Base-by-base conservation (phyloP, 2,329 filamentous ascomycete genomes). In the Xylaria sp. region DNA sequence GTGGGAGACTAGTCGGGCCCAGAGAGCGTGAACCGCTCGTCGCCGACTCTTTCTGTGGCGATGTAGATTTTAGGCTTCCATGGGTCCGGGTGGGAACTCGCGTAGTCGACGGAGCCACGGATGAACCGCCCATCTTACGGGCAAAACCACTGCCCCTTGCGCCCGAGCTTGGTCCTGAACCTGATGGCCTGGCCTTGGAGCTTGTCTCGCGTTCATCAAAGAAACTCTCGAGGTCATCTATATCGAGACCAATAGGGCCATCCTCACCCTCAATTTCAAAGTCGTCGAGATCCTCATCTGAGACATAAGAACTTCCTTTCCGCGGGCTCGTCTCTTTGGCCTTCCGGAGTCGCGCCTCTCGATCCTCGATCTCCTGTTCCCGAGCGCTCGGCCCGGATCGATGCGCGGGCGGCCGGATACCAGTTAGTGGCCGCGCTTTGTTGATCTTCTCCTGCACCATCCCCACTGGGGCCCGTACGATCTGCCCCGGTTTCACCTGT, bases 371-470 rank as follows among this genome's bases (percentile, higher is more conserved):
- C 20, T 74, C 74, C 23, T 69, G 69, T 13, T 65, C 70, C 56
- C 9, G 71, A 65, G 70, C 70, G 63, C 51, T 63, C 66, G 58
- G 48, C 7, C 54, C 40, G 31, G 44, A 59, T 15, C n/a, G 62
- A 28, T 51, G 51, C n/a, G 60, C 57, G 13, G 71, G 69, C n/a
- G 71, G 66, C n/a, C 72, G 74, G 23, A 72, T 70, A 56, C 73
- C 71, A 28, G 67, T 36, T 7, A 69, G 62, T n/a, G 74, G 73
- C 62, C 82, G 79, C 10, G 75, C 74, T 13, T 82, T 82, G 54
- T 84, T 83, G 33, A 83, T 81, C 57, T 85, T 81, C 59, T 88
- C 86, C 58, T 84, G 81, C 6, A 87, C 74, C 87, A 90, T 87
- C 59, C 82, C 82, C 1, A 79, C 74, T 6, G 88, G 88, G 0